Percentiles rank a stretch among this genome's conserved stretches.
phyloP scores from a whole-genome alignment of 176 grass and related monocot species.

The Avena atlantica region DNA sequence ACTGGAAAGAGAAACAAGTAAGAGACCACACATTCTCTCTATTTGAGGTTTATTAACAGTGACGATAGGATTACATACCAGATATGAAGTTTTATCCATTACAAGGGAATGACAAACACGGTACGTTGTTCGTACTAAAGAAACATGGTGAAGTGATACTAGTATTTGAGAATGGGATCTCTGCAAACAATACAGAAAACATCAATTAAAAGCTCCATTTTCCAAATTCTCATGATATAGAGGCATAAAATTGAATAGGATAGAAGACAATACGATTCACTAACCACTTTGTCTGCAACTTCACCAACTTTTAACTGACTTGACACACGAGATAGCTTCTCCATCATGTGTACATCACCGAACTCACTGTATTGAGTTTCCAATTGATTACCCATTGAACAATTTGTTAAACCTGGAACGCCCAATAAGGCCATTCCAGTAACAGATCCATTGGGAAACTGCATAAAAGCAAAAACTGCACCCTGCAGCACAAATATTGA shows the following conservation, averaged over 20 bases:
- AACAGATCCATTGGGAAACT: slow-evolving; percentile 61
- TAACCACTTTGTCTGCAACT: slow-evolving; percentile 62
- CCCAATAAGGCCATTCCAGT: slow-evolving; percentile 27
- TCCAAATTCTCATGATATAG: background rate
- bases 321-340: slow-evolving; percentile 70
- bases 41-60: slow-evolving; percentile 9
- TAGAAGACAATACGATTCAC: slow-evolving; percentile 29
- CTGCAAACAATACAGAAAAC: slow-evolving; percentile 59
- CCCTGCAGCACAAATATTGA: slow-evolving; percentile 61
- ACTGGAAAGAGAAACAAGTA: slow-evolving; percentile 60
- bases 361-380: slow-evolving; percentile 40
- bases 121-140: slow-evolving; percentile 62
- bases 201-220: slow-evolving; percentile 24
- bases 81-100: slow-evolving; percentile 72
- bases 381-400: slow-evolving; percentile 27
- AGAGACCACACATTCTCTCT: slow-evolving; percentile 23
- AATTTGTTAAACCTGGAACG: slow-evolving; percentile 42
- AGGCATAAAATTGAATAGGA: slow-evolving; percentile 36
- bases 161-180: slow-evolving; percentile 55
- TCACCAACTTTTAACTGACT: slow-evolving; percentile 55
- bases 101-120: slow-evolving; percentile 55
- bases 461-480: slow-evolving; percentile 73
- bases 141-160: slow-evolving; percentile 64
- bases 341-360: slow-evolving; percentile 53
- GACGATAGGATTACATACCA: slow-evolving; percentile 60